A percentile compares a stretch with the other conserved stretches of the same genome.
These are phyloP conservation scores for Penicillium sp. DNA, from an alignment of 2,329 filamentous ascomycete species.

Conservation along the genomic window DNA sequence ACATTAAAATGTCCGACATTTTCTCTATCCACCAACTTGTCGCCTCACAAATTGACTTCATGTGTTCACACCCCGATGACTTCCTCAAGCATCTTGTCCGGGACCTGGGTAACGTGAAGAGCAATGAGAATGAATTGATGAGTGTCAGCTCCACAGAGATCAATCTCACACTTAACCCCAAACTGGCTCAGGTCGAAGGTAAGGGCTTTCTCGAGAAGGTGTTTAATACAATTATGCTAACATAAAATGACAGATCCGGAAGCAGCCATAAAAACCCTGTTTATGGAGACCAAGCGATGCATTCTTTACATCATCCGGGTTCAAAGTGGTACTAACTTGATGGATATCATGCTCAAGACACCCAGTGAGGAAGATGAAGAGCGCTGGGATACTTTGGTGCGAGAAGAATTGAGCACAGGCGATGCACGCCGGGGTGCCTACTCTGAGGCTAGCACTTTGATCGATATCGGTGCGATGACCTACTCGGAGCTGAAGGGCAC, in stretches of 20 bases:
- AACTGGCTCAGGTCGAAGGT: conserved; percentile 80
- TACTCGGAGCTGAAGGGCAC: conserved; percentile 92
- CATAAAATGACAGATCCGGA: conserved; percentile 67
- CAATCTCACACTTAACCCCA: conserved; percentile 83
- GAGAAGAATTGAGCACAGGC: conserved; percentile 73
- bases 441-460: conserved; percentile 76
- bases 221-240: background rate
- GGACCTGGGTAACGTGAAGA: conserved; percentile 93
- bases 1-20: conserved; percentile 97
- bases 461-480: conserved; percentile 84
- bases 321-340: conserved; percentile 85
- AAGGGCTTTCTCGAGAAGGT: conserved; percentile 20
- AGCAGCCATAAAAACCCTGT: conserved; percentile 84
- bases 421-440: conserved; percentile 78
- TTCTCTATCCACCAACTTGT: conserved; percentile 93
- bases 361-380: conserved; percentile 84
- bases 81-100: conserved; percentile 86
- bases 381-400: conserved; percentile 78
- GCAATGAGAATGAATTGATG: conserved; percentile 89
- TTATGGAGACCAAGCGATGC: conserved; percentile 98
- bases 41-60: conserved; percentile 70
- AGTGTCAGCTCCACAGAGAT: conserved; percentile 86
- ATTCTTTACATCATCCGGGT: conserved; percentile 97
- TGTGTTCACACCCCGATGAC: conserved; percentile 82
- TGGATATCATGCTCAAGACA: conserved; percentile 91